Percentiles rank a stretch among this genome's conserved stretches.
Conservation (phyloP, 202 grass and related monocot species). For the Saccharum hybrid region DNA sequence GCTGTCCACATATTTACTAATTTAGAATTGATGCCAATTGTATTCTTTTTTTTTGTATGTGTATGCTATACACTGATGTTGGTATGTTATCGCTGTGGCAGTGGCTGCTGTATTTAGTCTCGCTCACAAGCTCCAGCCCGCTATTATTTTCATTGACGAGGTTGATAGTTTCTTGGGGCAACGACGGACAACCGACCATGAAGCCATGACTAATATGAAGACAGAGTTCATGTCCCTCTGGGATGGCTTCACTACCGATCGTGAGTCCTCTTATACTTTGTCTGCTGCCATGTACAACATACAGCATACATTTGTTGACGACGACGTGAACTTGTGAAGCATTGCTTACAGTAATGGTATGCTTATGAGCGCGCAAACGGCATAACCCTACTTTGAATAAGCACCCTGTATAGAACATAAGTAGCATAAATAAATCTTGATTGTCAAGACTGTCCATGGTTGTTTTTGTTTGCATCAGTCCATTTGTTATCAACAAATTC, state of each 20-base stretch:
- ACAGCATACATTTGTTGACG: neutral
- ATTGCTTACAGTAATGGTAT: neutral
- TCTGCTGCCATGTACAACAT: neutral
- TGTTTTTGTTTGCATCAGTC: neutral
- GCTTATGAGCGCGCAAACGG: neutral
- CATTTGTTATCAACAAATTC: neutral
- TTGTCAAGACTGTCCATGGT: neutral
- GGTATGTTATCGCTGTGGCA: slow-evolving; percentile 37
- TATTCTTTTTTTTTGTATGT: neutral
- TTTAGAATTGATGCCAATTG: neutral
- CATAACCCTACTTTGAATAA: neutral
- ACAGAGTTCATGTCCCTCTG: slow-evolving; percentile 99
- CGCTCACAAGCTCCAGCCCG: slow-evolving; percentile 89
- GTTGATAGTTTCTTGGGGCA: slow-evolving; percentile 97
- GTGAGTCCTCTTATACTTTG: slow-evolving; percentile 55
- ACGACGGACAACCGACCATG: slow-evolving; percentile 78
- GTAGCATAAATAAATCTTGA: neutral
- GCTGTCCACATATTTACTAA: neutral
- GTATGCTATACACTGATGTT: neutral
- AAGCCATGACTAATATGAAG: slow-evolving; percentile 98
- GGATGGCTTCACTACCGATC: slow-evolving; percentile 98
- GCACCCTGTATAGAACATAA: neutral
- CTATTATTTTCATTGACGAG: slow-evolving; percentile 99
- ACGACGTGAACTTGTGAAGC: neutral
- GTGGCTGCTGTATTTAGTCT: slow-evolving; percentile 92